These are phyloP conservation scores for Phlebiopsis gigantea DNA, from an alignment of 768 basidiomycete genomes.

Conservation along the genomic window DNA sequence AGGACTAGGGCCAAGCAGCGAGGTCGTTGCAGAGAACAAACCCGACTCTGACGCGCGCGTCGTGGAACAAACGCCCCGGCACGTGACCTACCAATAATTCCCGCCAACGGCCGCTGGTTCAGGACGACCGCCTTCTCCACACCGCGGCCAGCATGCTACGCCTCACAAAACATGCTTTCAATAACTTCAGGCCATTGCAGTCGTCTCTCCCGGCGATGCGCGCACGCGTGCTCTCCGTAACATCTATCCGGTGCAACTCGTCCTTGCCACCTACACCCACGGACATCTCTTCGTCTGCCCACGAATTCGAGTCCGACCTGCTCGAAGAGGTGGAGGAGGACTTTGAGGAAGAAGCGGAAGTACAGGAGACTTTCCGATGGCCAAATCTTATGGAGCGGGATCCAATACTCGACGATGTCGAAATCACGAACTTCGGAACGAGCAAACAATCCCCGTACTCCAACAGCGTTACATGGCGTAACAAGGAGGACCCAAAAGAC, in stretches of 20 bases:
- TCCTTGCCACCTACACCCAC: neutral
- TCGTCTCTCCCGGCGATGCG: neutral
- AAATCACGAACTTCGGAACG: slow-evolving; percentile 49
- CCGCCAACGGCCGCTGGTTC: neutral
- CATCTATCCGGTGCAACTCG: neutral
- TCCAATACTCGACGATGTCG: slow-evolving; percentile 55
- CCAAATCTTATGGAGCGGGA: slow-evolving; percentile 64
- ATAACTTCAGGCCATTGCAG: neutral
- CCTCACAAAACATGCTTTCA: slow-evolving; percentile 1
- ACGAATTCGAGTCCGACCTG: neutral
- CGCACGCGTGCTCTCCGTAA: neutral
- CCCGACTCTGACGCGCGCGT: slow-evolving; percentile 1
- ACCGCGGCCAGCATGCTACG: neutral
- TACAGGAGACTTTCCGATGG: slow-evolving; percentile 20
- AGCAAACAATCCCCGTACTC: slow-evolving; percentile 45
- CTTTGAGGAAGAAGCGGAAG: neutral
- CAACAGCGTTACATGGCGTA: slow-evolving; percentile 62
- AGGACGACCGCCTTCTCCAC: neutral
- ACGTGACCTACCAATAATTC: neutral
- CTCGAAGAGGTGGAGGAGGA: neutral
- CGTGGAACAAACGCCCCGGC: neutral
- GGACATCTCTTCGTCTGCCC: neutral
- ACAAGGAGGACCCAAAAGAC: slow-evolving; percentile 32
- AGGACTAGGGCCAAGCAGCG: neutral
- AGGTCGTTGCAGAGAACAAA: slow-evolving; percentile 4